These are phyloP conservation scores for Croton setiger DNA, from an alignment of 441 rosid genomes.

Conservation along the genomic window DNA sequence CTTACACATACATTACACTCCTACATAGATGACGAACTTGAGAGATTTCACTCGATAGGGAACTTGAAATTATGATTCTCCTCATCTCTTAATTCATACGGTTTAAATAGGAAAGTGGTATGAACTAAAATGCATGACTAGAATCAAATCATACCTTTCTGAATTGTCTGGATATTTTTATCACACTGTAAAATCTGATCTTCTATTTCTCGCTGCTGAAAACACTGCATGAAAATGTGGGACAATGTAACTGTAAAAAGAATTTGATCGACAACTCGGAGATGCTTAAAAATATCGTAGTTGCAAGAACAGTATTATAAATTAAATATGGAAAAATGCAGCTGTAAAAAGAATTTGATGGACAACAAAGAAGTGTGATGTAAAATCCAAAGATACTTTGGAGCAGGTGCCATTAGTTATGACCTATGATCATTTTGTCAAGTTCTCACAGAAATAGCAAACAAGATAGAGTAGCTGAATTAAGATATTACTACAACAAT, in stretches of 20 bases:
- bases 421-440: neutral
- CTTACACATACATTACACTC: neutral
- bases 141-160: conserved; percentile 36
- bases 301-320: neutral
- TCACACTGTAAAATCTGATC: conserved; percentile 74
- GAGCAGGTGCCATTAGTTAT: neutral
- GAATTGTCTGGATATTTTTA: conserved; percentile 45
- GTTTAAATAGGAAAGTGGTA: neutral
- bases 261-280: neutral
- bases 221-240: conserved; percentile 40
- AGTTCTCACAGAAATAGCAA: neutral
- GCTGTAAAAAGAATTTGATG: neutral
- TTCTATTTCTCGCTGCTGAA: conserved; percentile 56
- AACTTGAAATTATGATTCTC: neutral
- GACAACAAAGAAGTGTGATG: too few relatives aligned
- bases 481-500: neutral
- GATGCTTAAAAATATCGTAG: conserved; percentile 5
- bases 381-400: too few relatives aligned
- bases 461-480: neutral
- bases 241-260: too few relatives aligned
- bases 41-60: too few relatives aligned
- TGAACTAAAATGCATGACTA: conserved; percentile 15
- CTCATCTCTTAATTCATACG: neutral
- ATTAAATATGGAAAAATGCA: conserved; percentile 1
- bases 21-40: neutral